Evolutionary conservation across 2,329 filamentous ascomycete species (phyloP), one percentile per base, ranked within the genome.

Genomic region (Calonectria hawksworthii): DNA sequence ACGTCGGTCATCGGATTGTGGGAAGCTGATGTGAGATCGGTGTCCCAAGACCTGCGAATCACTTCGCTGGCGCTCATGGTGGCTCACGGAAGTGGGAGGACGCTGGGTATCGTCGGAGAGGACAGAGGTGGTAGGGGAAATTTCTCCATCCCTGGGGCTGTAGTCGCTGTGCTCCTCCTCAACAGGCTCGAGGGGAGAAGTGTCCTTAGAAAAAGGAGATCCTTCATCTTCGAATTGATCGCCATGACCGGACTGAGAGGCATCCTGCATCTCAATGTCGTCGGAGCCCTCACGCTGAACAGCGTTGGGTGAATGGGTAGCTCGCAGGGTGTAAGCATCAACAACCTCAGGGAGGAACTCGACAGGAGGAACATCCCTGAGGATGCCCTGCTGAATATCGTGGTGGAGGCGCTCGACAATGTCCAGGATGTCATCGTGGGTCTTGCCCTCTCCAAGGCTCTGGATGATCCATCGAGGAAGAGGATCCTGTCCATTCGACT

Each of bases 341-440:
- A 84, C 83, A 76, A 92, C 89, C 73, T 90, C 88, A 2, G 90
- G 90, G 5, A 92, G 85, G 23, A 92, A 90, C 83, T 92, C 90
- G 71, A 92, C 89, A 74, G 92, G 90, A 0, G 90, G 90, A 2
- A 92, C 88, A 71, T 89, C 86, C 5, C 80, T 82, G 41, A 90
- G 80, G 1, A 81, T 79, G 14, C 86, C 85, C 11, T 81, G 76
- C 30, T 87, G 82, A 65, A 92, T 87, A 59, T 90, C 88, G 0
- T 78, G 71, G 77, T 87, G 84, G 10, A 92, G 84, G 1, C 85
- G 85, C 1, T 83, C 82, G 6, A 90, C 86, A n/a, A 92, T 87
- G 8, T 84, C 82, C 30, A 87, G 79, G 61, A 92, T 89, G 68
- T 88, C 84, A 1, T 80, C 79, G 0, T 90, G 89, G 13, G 83